Conservation (phyloP, 352 stramenopile species). For the Pythium vanterpoolii region DNA sequence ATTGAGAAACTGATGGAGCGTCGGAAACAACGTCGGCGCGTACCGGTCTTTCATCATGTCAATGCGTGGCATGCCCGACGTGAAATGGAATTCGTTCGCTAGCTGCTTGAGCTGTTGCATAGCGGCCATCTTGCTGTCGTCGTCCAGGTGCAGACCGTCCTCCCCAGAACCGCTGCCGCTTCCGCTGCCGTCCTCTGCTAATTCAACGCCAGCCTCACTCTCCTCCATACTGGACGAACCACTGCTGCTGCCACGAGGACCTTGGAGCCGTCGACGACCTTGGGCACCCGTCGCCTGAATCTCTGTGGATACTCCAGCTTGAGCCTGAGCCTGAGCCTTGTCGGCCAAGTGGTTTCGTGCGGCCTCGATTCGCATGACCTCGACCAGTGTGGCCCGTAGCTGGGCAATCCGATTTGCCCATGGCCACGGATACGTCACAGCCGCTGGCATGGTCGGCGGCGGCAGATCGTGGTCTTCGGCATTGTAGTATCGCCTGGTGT, state of each 20-base stretch:
- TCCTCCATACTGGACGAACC: background rate
- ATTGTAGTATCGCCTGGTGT: slow-evolving; percentile 45
- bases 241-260: background rate
- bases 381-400: background rate
- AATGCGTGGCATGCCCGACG: slow-evolving; percentile 50
- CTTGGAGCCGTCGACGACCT: background rate
- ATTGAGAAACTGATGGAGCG: slow-evolving; percentile 28
- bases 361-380: slow-evolving; percentile 3
- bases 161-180: background rate
- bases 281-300: background rate
- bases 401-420: slow-evolving; percentile 9
- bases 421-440: slow-evolving; percentile 20
- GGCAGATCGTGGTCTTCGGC: slow-evolving; percentile 1
- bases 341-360: slow-evolving; percentile 2
- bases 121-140: background rate
- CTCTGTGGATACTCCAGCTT: background rate
- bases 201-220: background rate
- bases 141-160: background rate
- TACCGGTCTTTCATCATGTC: slow-evolving; percentile 25
- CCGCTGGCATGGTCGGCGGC: slow-evolving; percentile 10
- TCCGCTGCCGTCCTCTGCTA: background rate
- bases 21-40: slow-evolving; percentile 28
- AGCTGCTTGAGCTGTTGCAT: slow-evolving; percentile 9
- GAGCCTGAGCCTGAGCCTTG: background rate
- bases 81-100: slow-evolving; percentile 51